Evolutionary conservation across 768 basidiomycete species (phyloP).

Genomic region (Trametes cinnabarina): DNA sequence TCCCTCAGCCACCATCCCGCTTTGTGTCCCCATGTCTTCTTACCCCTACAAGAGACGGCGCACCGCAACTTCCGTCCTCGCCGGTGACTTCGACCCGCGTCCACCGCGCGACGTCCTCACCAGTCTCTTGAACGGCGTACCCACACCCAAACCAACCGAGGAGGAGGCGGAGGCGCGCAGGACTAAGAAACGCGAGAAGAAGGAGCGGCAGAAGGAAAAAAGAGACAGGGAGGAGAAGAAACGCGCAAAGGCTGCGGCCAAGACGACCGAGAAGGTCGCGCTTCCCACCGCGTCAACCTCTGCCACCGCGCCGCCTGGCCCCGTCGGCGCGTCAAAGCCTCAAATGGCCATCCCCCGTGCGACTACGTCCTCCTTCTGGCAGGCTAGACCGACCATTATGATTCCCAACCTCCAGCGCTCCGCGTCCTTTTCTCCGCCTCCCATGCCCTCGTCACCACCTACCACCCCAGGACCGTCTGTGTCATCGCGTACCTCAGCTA

Average conservation of each 20-base stretch:
- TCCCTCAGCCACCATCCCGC: slow-evolving; percentile 12
- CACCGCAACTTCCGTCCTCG: slow-evolving; percentile 72
- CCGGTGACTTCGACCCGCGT: slow-evolving; percentile 68
- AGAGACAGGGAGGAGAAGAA: slow-evolving; percentile 35
- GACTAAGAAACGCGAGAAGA: slow-evolving; percentile 49
- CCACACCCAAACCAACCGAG: slow-evolving; percentile 62
- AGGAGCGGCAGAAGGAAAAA: slow-evolving; percentile 23
- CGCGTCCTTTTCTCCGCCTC: slow-evolving; percentile 73
- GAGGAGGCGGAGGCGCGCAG: slow-evolving; percentile 56
- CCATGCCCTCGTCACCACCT: slow-evolving; percentile 61
- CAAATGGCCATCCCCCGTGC: slow-evolving; percentile 20
- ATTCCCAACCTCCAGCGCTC: slow-evolving; percentile 70
- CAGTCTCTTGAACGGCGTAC: slow-evolving; percentile 73
- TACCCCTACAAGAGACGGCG: slow-evolving; percentile 39
- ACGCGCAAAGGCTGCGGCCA: slow-evolving; percentile 23
- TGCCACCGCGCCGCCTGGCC: slow-evolving; percentile 21
- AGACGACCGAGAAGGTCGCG: slow-evolving; percentile 27
- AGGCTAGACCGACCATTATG: slow-evolving; percentile 67
- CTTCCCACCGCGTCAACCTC: slow-evolving; percentile 15
- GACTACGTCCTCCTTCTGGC: slow-evolving; percentile 57
- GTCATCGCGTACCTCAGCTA: slow-evolving; percentile 70
- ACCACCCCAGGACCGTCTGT: slow-evolving; percentile 75
- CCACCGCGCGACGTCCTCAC: slow-evolving; percentile 75
- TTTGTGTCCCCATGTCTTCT: slow-evolving; percentile 20
- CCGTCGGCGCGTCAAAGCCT: slow-evolving; percentile 21